Base-by-base conservation (phyloP, 192 early-diverging fungal species). In the Coemansia sp. region DNA sequence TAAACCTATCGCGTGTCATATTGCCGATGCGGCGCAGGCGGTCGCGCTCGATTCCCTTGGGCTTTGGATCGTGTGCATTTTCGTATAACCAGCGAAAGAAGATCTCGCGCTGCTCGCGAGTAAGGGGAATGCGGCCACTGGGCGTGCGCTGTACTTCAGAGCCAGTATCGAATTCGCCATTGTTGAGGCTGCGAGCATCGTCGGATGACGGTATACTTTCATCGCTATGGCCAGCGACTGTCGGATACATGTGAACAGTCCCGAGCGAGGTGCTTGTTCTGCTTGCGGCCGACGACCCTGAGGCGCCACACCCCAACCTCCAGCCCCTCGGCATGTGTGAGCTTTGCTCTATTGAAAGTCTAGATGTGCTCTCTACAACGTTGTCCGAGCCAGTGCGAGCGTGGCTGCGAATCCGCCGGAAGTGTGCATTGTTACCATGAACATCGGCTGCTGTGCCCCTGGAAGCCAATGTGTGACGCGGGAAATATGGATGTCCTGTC, bases 21-120 rank as follows among this genome's bases (percentile, higher is more conserved):
- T 72, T 66, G 41, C 69, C 78, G 21, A 81, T 66, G 55, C 44
- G 8, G 25, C 72, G 63, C 23, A 81, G 73, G 21, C 66, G 53
- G 25, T 81, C 78, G 56, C 78, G 72, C 63, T 81, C 78, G 30
- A 49, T 57, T 58, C 78, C 78, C 66, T 66, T 81, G 72, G 78
- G 78, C 69, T 75, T 75, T 25, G 78, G 78, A 67, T 81, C 71
- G 27, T 72, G 62, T 3, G 55, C 23, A 59, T 81, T 74, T 10
- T 66, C 24, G 49, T 69, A 72, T 49, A 81, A 59, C 78, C 78
- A 81, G 55, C 56, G 67, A 56, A 81, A 81, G 49, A 71, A 75
- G 3, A 60, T 23, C 27, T 60, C 54, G 49, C 68, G 67, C 73
- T 81, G 78, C 56, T 67, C 56, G 54, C 41, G 30, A 0, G 69